Base-by-base conservation (phyloP, 371 early-diverging fungal species). In the Syncephalastrum contaminatum region DNA sequence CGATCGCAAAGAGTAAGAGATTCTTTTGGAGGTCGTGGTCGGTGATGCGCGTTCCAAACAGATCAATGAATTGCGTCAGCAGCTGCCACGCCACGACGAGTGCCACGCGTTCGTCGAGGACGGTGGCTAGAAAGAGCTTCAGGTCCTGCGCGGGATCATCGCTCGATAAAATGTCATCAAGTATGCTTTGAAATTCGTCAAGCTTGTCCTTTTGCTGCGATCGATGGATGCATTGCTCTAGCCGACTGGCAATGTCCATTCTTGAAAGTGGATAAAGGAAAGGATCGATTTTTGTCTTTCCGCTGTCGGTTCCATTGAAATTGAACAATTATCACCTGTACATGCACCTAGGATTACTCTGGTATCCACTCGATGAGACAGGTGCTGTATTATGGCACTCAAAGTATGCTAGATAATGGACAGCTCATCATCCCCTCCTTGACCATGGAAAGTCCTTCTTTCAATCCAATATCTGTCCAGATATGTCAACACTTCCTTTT, bases 1-100 rank as follows among this genome's bases (percentile, higher is more conserved):
- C 81, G 46, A 88, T 76, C 15, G 82, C 81, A 68, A 72, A 83
- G 12, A 69, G 60, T 22, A 83, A 67, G 10, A 85, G 64, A n/a
- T 71, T 66, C 51, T 81, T 82, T 66, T 82, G 73, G 7, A 66
- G 58, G 14, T 76, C 75, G 4, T 63, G 59, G 41, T 71, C 72
- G 15, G 69, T 65, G 21, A 75, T 67, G 19, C 67, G 63, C 1
- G 61, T 49, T n/a, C 70, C 63, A 19, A 80, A 68, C 13, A 63
- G 63, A 43, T 39, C 54, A 22, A 71, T 65, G 59, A 91, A 87
- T 51, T 90, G 91, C 15, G 77, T 66, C 41, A 92, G 57, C 4
- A 88, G 79, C 60, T 88, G 89, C 41, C 94, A 81, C 15, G 88
- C 84, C 46, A 86, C 80, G 4, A 91, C 91, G 1, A 91, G 72